Evolutionary conservation across 1,284 basidiomycete species (phyloP), one percentile per base, ranked within the genome.

Genomic region (Leccinum subrobustum): DNA sequence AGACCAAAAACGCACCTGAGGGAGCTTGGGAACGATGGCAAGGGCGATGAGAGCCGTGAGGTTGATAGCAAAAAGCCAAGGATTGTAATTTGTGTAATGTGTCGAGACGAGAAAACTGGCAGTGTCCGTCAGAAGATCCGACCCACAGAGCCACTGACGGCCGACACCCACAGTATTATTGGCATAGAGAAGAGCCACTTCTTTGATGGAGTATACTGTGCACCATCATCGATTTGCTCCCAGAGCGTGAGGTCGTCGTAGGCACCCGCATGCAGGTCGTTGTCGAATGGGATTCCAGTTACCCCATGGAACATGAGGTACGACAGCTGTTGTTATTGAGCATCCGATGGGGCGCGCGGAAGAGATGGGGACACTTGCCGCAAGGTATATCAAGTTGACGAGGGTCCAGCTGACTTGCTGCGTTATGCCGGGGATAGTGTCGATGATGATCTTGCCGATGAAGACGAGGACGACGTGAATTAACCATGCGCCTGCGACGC

Each of bases 291-390:
- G 35, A 97, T 94, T 54, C 96, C 96, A 11, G 95, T 98, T 59
- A 97, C 95, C 81, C 93, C 95, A 76, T 99, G 96, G 79, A 99
- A 99, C 93, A 99, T 97, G 66, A 98, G 81, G 78, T 96, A 99
- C 12, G 96, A 93, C 27, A 96, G 76, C 96, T 98, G 72, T n/a
- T 3, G 33, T 7, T 4, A 14, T 14, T 68, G 14, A 72, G 48
- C 52, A 8, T n/a, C 9, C 42, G 8, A 23, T 27, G 6, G 5
- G 8, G 6, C 2, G 27, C 12, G 27, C 14, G n/a, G 4, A 14
- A 11, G 47, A 23, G 56, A 51, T 37, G 14, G 11, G 50, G 48
- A 56, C 2, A 82, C 93, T 70, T 73, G 98, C 96, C 47, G 89
- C 84, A 68, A 96, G 92, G 78, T 99, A 99, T 61, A 92, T 78